Percentiles rank a stretch among this genome's conserved stretches.
Evolutionary conservation across 768 basidiomycete species (phyloP).

Genomic region (Dictyophora rubrovolvata): DNA sequence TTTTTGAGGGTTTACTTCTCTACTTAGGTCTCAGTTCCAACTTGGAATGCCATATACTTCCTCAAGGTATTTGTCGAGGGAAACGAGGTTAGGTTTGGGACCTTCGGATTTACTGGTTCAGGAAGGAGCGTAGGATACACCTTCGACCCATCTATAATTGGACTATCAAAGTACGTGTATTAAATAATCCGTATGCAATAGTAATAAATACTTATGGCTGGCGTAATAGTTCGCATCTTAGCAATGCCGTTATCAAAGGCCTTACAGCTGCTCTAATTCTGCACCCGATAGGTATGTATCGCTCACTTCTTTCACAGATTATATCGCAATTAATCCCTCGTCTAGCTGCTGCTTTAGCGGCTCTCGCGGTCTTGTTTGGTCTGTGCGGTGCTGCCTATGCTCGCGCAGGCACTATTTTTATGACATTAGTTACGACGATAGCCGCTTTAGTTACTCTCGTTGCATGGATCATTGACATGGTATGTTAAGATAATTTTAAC

Average conservation of each 20-base stretch:
- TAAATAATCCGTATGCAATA: not conserved
- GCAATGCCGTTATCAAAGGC: slow-evolving; percentile 48
- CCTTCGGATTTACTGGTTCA: slow-evolving; percentile 68
- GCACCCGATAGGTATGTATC: slow-evolving; percentile 60
- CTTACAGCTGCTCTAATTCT: slow-evolving; percentile 68
- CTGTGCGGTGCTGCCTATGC: slow-evolving; percentile 54
- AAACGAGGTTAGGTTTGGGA: slow-evolving; percentile 47
- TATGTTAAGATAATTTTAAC: not conserved
- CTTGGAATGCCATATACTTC: slow-evolving; percentile 64
- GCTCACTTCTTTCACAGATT: slow-evolving; percentile 9
- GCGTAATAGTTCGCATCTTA: slow-evolving; percentile 33
- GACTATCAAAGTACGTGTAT: slow-evolving; percentile 32
- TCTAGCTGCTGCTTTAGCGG: slow-evolving; percentile 53
- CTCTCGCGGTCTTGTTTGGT: slow-evolving; percentile 57
- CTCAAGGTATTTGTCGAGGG: slow-evolving; percentile 38
- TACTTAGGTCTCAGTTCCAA: slow-evolving; percentile 55
- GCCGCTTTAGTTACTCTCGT: slow-evolving; percentile 59
- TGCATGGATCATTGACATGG: slow-evolving; percentile 70
- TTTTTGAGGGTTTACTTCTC: not conserved
- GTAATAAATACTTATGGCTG: not conserved
- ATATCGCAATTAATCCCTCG: slow-evolving; percentile 9
- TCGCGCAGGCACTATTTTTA: slow-evolving; percentile 65
- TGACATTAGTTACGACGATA: slow-evolving; percentile 58
- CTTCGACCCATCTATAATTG: slow-evolving; percentile 22
- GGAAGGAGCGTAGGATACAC: slow-evolving; percentile 47